Base-by-base conservation (phyloP, 2,329 filamentous ascomycete species). In the Aspergillus quadricinctus region DNA sequence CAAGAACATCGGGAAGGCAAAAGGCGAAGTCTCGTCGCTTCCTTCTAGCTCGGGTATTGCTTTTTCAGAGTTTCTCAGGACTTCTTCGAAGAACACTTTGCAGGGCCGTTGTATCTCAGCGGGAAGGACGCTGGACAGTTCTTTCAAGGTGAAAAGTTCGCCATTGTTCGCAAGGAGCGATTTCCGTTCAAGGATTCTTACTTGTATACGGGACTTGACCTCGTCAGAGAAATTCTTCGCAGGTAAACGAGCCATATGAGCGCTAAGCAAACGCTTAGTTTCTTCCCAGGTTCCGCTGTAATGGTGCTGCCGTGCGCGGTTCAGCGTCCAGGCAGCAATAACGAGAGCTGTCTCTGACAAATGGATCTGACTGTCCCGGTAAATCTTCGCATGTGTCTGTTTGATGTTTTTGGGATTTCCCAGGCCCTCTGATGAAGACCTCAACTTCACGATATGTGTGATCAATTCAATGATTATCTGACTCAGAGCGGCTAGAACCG, bases 381-480 rank as follows among this genome's bases (percentile, higher is more conserved):
- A 78, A 10, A 72, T 62, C 40, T 76, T 72, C 27, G 74, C 75
- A 59, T 74, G 69, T 2, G 54, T 66, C 53, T 78, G 76, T 53
- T 77, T 78, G 31, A 72, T 53, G 50, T 72, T 78, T 6, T 54
- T 40, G 5, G 75, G 73, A 6, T 68, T 55, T n/a, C 62, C 60
- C 48, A 68, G 48, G 51, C 64, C 57, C 56, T 68, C 55, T n/a
- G 53, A 66, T 9, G 69, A 66, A 9, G 62, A 57, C 35, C 66
- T 69, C n/a, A 78, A 61, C 23, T 67, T 70, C 21, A 64, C 61
- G 21, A 75, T 68, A 57, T 77, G 72, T 10, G 72, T 69, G 46
- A 73, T 69, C 19, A 77, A 67, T 58, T 77, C 75, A 49, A 73
- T 69, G 48, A 72, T 64, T 7, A 78, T 68, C 57, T 78, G 76